phyloP scores from a whole-genome alignment of 1,284 basidiomycete species.

The Termitomyces sp. region DNA sequence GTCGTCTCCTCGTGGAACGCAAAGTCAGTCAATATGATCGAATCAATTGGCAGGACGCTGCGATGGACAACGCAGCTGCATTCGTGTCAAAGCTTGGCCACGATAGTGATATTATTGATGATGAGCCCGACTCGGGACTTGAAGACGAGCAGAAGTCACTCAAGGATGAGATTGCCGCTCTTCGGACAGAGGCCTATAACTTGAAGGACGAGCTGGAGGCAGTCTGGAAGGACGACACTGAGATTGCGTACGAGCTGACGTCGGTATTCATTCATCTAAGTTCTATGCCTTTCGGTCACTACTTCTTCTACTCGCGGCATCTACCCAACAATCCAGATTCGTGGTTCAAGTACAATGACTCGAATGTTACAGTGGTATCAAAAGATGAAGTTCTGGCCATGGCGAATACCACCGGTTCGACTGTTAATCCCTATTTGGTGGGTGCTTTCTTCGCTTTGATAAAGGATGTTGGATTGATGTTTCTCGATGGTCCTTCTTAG shows the following conservation, averaged over 20 bases:
- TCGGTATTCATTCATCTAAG: slow-evolving; percentile 97
- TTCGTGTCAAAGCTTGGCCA: slow-evolving; percentile 48
- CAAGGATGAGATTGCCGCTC: slow-evolving; percentile 54
- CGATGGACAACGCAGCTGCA: slow-evolving; percentile 48
- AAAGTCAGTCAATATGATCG: slow-evolving; percentile 43
- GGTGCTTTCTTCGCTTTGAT: slow-evolving; percentile 24
- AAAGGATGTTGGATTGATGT: slow-evolving; percentile 1
- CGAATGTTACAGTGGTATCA: slow-evolving; percentile 67
- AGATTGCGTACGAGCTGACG: slow-evolving; percentile 84
- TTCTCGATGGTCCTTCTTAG: slow-evolving; percentile 31
- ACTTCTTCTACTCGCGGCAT: slow-evolving; percentile 85
- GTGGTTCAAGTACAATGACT: slow-evolving; percentile 97
- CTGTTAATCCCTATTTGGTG: slow-evolving; percentile 80
- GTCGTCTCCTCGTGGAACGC: slow-evolving; percentile 63
- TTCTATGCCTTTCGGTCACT: slow-evolving; percentile 79
- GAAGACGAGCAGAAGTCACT: slow-evolving; percentile 50
- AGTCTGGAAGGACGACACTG: slow-evolving; percentile 69
- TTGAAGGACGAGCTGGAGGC: slow-evolving; percentile 72
- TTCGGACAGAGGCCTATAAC: slow-evolving; percentile 48
- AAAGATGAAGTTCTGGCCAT: slow-evolving; percentile 79
- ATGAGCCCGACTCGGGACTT: slow-evolving; percentile 47
- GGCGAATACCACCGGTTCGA: slow-evolving; percentile 75
- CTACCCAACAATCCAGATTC: slow-evolving; percentile 70
- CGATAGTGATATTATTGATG: slow-evolving; percentile 45
- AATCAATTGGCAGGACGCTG: slow-evolving; percentile 43